These are phyloP conservation scores for Plasmodium vivax DNA, from an alignment of 169 alveolate species.

Conservation along the genomic window DNA sequence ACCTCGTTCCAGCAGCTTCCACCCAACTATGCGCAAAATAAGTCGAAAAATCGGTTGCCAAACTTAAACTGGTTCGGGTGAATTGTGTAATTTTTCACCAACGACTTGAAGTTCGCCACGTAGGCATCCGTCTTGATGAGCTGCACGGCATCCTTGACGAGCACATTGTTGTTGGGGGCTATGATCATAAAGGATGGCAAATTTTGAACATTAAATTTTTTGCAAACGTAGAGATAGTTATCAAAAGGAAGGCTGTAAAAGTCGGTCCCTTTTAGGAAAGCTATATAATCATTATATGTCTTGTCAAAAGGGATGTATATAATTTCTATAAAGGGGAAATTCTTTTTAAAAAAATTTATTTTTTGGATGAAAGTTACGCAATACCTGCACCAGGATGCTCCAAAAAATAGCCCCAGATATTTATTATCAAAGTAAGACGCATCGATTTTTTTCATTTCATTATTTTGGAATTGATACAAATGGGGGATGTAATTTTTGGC, in stretches of 20 bases:
- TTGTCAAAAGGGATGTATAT: constrained; percentile 70
- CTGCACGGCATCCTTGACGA: constrained; percentile 61
- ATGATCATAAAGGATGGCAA: constrained; percentile 53
- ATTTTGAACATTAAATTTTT: constrained; percentile 38
- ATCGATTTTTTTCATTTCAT: constrained; percentile 47
- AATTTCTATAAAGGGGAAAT: constrained; percentile 47
- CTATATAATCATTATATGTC: constrained; percentile 51
- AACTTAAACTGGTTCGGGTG: constrained; percentile 20
- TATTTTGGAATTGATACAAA: constrained; percentile 25
- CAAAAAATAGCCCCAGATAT: constrained; percentile 65
- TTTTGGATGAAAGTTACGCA: constrained; percentile 55
- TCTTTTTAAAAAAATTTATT: constrained; percentile 34
- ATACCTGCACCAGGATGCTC: constrained; percentile 74
- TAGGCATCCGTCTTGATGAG: constrained; percentile 45
- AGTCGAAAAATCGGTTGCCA: constrained; percentile 43
- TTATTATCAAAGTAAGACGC: constrained; percentile 48
- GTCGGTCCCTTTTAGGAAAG: constrained; percentile 32
- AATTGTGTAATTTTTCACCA: constrained; percentile 31
- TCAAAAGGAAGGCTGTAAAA: constrained; percentile 65
- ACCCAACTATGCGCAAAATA: not conserved
- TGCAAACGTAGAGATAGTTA: constrained; percentile 51
- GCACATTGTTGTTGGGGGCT: constrained; percentile 35
- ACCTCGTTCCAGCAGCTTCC: no score
- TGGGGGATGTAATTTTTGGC: constrained; percentile 13
- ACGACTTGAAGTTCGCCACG: constrained; percentile 41